Percentiles rank a stretch among this genome's conserved stretches.
These are phyloP conservation scores for Cyberlindnera japonica DNA, from an alignment of 805 yeast genomes.

Conservation along the genomic window DNA sequence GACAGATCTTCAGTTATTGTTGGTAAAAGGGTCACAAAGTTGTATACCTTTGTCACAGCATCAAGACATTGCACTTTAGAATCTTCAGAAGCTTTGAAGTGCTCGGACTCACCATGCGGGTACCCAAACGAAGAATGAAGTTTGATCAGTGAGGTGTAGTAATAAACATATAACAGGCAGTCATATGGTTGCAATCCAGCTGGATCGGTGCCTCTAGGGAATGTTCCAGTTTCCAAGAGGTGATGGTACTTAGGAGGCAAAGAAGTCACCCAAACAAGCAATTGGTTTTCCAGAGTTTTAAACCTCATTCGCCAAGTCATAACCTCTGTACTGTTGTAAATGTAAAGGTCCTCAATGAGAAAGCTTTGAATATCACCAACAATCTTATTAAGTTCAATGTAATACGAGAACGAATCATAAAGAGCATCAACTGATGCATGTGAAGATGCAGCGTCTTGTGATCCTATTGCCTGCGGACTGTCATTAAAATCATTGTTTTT, in stretches of 20 bases:
- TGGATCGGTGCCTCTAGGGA: neutral
- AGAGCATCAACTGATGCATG: constrained; percentile 2
- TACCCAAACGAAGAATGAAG: constrained; percentile 24
- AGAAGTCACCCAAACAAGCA: constrained; percentile 20
- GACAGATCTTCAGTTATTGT: constrained; percentile 11
- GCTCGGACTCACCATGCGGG: constrained; percentile 25
- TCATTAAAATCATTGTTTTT: constrained; percentile 3
- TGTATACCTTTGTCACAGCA: constrained; percentile 19
- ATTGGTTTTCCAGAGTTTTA: constrained; percentile 18
- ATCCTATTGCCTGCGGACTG: constrained; percentile 2
- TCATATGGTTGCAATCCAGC: constrained; percentile 16
- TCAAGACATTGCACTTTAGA: constrained; percentile 23
- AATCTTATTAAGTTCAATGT: constrained; percentile 22
- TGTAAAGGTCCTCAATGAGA: constrained; percentile 21
- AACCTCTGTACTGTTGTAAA: constrained; percentile 16
- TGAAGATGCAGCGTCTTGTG: constrained; percentile 2
- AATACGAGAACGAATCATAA: constrained; percentile 24
- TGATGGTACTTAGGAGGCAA: constrained; percentile 14
- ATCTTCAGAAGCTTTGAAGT: constrained; percentile 21
- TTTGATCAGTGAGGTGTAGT: constrained; percentile 22
- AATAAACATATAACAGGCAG: constrained; percentile 20
- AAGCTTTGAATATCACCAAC: constrained; percentile 25
- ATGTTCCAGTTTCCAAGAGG: constrained; percentile 15
- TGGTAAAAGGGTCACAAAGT: constrained; percentile 15
- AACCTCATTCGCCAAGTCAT: constrained; percentile 21